These are phyloP conservation scores for Aspergillus campestris DNA, from an alignment of 495 filamentous ascomycete genomes.

Conservation along the genomic window DNA sequence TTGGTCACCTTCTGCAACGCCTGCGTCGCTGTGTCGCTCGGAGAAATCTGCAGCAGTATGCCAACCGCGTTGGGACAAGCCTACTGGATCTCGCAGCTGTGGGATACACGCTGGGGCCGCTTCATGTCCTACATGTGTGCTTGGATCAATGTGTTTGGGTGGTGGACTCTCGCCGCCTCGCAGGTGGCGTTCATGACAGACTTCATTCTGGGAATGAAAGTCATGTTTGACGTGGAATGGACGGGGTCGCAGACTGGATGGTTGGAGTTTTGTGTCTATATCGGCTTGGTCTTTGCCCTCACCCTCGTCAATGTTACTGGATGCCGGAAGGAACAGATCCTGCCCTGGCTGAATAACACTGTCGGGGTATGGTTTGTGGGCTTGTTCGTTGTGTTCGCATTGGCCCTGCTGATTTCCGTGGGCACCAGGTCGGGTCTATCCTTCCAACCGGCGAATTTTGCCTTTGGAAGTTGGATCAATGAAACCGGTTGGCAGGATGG, in stretches of 20 bases:
- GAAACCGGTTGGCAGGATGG: constrained; percentile 56
- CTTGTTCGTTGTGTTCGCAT: constrained; percentile 33
- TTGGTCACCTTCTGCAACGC: constrained; percentile 36
- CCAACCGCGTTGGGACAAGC: constrained; percentile 38
- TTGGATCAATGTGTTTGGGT: constrained; percentile 42
- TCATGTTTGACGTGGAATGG: constrained; percentile 34
- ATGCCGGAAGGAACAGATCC: constrained; percentile 35
- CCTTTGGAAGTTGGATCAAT: constrained; percentile 51
- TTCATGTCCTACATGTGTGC: constrained; percentile 40
- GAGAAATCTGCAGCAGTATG: constrained; percentile 40
- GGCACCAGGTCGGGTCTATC: constrained; percentile 24
- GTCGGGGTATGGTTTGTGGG: constrained; percentile 40
- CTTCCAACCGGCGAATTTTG: constrained; percentile 40
- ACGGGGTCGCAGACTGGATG: constrained; percentile 29
- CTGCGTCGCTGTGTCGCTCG: constrained; percentile 37
- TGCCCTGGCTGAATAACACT: constrained; percentile 41
- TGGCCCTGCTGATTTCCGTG: constrained; percentile 37
- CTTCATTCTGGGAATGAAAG: constrained; percentile 38
- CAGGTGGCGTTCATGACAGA: constrained; percentile 42
- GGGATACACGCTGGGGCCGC: constrained; percentile 25
- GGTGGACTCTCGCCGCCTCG: constrained; percentile 41
- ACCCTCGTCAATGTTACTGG: constrained; percentile 37
- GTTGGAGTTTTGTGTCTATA: constrained; percentile 38
- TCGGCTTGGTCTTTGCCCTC: constrained; percentile 30
- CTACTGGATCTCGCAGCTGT: constrained; percentile 37